Conservation (phyloP, 192 early-diverging fungal genomes). For the Globomyces pollinis-pini region DNA sequence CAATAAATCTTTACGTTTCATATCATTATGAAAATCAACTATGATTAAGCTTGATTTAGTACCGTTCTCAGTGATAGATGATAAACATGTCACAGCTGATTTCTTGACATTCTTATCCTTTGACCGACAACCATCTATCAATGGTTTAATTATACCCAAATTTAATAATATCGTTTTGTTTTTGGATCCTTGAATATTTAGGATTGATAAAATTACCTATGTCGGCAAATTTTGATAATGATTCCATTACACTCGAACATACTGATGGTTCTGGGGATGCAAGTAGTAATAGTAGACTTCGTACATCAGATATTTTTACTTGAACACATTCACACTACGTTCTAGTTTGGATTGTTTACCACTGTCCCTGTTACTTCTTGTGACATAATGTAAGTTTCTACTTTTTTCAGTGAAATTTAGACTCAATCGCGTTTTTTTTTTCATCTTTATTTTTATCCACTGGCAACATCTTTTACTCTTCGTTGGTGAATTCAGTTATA, state of each 20-base stretch:
- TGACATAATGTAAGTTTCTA: too few species aligned
- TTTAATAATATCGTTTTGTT: slow-evolving; percentile 33
- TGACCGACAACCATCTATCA: slow-evolving; percentile 25
- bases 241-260: slow-evolving; percentile 29
- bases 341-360: background rate
- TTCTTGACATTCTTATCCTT: slow-evolving; percentile 38
- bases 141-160: slow-evolving; percentile 25
- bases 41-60: background rate
- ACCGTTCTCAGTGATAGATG: slow-evolving; percentile 42
- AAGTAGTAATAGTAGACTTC: slow-evolving; percentile 43
- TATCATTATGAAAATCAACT: slow-evolving; percentile 41
- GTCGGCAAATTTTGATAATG: slow-evolving; percentile 49
- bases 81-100: slow-evolving; percentile 38
- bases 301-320: slow-evolving; percentile 32
- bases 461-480: too few species aligned
- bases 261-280: slow-evolving; percentile 35
- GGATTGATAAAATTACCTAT: slow-evolving; percentile 25
- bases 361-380: too few species aligned
- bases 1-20: slow-evolving; percentile 36
- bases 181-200: slow-evolving; percentile 26
- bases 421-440: too few species aligned
- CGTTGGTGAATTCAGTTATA: too few species aligned
- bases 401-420: too few species aligned
- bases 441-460: too few species aligned
- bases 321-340: background rate